These are phyloP conservation scores for Canavalia gladiata DNA, from an alignment of 306 rosid genomes.

Conservation along the genomic window DNA sequence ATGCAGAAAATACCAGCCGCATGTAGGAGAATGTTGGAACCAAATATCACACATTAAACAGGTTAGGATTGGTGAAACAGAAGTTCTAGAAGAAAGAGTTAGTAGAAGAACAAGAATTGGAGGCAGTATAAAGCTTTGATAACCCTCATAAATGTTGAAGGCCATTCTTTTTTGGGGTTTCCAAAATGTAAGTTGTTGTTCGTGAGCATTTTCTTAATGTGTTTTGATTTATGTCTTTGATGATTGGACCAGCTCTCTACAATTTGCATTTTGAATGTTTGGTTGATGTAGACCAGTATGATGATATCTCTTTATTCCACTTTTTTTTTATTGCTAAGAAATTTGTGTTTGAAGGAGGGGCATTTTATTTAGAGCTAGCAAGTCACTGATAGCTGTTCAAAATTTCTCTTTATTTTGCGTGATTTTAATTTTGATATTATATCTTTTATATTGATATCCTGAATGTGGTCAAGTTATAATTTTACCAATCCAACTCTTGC, in stretches of 20 bases:
- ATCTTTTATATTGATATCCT: neutral
- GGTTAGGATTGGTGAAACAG: neutral
- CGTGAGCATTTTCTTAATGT: neutral
- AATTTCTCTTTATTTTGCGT: neutral
- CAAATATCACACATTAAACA: conserved; percentile 8
- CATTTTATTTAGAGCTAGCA: neutral
- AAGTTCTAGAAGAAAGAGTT: neutral
- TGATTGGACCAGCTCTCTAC: too few relatives aligned
- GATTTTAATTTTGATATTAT: neutral
- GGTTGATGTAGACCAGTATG: too few relatives aligned
- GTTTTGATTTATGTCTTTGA: too few relatives aligned
- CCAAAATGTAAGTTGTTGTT: neutral
- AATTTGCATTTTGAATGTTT: too few relatives aligned
- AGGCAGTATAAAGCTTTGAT: neutral
- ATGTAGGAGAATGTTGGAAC: conserved; percentile 4
- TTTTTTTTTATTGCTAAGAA: neutral
- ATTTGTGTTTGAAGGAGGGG: neutral
- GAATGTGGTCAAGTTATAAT: too few relatives aligned
- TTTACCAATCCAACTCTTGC: too few relatives aligned
- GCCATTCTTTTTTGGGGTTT: neutral
- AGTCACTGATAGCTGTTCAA: neutral
- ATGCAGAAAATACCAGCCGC: neutral
- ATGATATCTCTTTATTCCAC: too few relatives aligned
- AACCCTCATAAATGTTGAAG: neutral
- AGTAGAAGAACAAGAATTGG: neutral